phyloP scores from a whole-genome alignment of 1,139 yeast species.

The Maudiozyma humilis region DNA sequence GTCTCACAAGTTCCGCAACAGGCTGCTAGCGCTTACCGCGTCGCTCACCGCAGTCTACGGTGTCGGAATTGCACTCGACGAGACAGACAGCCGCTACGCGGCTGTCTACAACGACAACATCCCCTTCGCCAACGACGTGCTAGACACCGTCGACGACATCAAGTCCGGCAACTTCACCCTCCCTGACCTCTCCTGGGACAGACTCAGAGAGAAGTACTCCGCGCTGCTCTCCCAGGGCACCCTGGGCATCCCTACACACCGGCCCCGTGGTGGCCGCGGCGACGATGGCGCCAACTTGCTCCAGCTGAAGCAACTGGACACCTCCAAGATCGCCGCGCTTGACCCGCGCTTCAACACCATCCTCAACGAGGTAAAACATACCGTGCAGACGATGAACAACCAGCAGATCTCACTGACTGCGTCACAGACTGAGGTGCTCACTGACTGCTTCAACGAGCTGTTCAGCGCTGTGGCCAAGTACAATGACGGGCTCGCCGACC shows the following conservation, averaged over 20 bases:
- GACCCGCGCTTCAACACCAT: slow-evolving; percentile 31
- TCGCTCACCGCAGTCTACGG: slow-evolving; percentile 36
- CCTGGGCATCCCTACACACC: slow-evolving; percentile 34
- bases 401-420: slow-evolving; percentile 4
- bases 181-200: slow-evolving; percentile 6
- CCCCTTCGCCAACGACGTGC: slow-evolving; percentile 50
- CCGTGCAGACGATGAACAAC: slow-evolving; percentile 32
- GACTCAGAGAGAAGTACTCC: slow-evolving; percentile 34
- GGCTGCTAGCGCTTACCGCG: slow-evolving; percentile 25
- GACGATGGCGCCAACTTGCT: not conserved
- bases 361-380: slow-evolving; percentile 31
- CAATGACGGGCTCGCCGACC: slow-evolving; percentile 5
- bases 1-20: slow-evolving; percentile 30
- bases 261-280: not conserved
- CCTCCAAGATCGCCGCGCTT: slow-evolving; percentile 1
- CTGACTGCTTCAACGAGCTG: slow-evolving; percentile 4
- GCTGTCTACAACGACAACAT: slow-evolving; percentile 49
- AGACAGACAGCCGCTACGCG: slow-evolving; percentile 38
- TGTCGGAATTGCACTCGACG: slow-evolving; percentile 39
- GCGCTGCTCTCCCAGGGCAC: slow-evolving; percentile 34
- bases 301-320: slow-evolving; percentile 4
- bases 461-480: slow-evolving; percentile 3
- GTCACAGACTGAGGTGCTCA: slow-evolving; percentile 2
- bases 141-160: slow-evolving; percentile 39
- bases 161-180: slow-evolving; percentile 1